Base-by-base conservation (phyloP, 495 filamentous ascomycete genomes). In the Haplographium delicatum region DNA sequence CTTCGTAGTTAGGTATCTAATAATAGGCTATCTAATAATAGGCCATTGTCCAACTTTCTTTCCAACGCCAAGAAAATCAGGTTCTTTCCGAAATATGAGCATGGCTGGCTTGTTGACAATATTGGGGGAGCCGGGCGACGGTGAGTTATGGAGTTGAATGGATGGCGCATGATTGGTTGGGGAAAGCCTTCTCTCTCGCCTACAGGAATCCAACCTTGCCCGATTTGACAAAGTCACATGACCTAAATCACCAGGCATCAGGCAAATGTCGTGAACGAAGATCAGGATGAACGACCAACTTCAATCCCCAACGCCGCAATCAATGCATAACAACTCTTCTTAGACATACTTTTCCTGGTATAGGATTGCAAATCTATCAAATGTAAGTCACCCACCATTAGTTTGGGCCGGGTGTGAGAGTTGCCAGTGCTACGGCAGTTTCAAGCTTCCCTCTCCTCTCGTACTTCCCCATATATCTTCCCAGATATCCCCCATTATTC, bases 271-370 rank as follows among this genome's bases (percentile, higher is more conserved):
- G 22, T 39, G 23, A 41, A 27, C 42, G 24, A 39, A 24, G 9
- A 10, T 38, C 24, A n/a, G n/a, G 26, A 39, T 11, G 19, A 35
- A 48, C 44, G 45, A 39, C 44, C 44, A 49, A 28, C 52, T 54
- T 54, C 52, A 48, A 27, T 28, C 28, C 10, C 9, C 16, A 26
- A 44, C 52, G 44, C 9, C 52, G 16, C 39, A 2, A 20, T 49
- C 52, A 44, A 54, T 44, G 50, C 40, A 34, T 49, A 54, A 54
- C 52, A 54, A 54, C 52, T 54, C 52, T 54, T 31, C 26, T 26
- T 50, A 13, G 24, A 37, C 26, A 28, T 37, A 44, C 15, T 24
- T 10, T 35, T 18, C 22, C 7, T 49, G 30, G 46, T 16, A 39
- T 39, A 35, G 7, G 7, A 2, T 24, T 41, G 13, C 16, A 25